A percentile compares a stretch with the other conserved stretches of the same genome.
These are phyloP conservation scores for Paradendryphiella salina DNA, from an alignment of 2,329 filamentous ascomycete species.

Conservation along the genomic window DNA sequence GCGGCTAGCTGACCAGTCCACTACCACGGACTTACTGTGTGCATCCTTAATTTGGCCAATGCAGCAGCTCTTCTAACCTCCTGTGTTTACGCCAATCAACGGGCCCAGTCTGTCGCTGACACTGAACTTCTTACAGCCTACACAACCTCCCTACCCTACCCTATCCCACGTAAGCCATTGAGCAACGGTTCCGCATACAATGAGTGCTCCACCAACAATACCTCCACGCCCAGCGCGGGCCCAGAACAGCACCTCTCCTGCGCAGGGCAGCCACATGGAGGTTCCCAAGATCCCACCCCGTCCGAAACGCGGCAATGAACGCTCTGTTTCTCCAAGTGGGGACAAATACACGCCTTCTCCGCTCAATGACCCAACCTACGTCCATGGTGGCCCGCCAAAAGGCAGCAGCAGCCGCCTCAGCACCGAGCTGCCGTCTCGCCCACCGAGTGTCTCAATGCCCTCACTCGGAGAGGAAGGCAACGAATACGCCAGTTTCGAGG, in stretches of 20 bases:
- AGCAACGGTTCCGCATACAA: slow-evolving; percentile 35
- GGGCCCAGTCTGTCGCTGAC: slow-evolving; percentile 29
- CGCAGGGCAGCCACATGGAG: slow-evolving; percentile 52
- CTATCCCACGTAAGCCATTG: slow-evolving; percentile 14
- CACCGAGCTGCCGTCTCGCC: slow-evolving; percentile 58
- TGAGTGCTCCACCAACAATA: slow-evolving; percentile 58
- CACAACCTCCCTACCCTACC: slow-evolving; percentile 17
- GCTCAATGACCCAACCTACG: slow-evolving; percentile 70
- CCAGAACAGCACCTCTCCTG: slow-evolving; percentile 50
- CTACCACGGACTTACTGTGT: slow-evolving; percentile 11
- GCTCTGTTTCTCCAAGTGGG: slow-evolving; percentile 75
- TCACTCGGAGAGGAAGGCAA: slow-evolving; percentile 86
- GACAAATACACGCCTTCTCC: slow-evolving; percentile 84
- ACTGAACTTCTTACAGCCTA: slow-evolving; percentile 17
- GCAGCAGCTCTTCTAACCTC: slow-evolving; percentile 31
- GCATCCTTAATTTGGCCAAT: slow-evolving; percentile 11
- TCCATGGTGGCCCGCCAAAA: slow-evolving; percentile 45
- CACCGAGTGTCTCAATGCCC: slow-evolving; percentile 78
- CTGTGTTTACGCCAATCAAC: slow-evolving; percentile 25
- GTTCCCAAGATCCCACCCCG: slow-evolving; percentile 78
- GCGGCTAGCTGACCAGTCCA: slow-evolving; percentile 23
- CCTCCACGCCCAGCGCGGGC: slow-evolving; percentile 65
- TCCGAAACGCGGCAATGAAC: slow-evolving; percentile 68
- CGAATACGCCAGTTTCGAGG: slow-evolving; percentile 74
- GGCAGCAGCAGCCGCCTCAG: slow-evolving; percentile 42